These are phyloP conservation scores for Corchorus capsularis DNA, from an alignment of 345 rosid species.

Conservation along the genomic window DNA sequence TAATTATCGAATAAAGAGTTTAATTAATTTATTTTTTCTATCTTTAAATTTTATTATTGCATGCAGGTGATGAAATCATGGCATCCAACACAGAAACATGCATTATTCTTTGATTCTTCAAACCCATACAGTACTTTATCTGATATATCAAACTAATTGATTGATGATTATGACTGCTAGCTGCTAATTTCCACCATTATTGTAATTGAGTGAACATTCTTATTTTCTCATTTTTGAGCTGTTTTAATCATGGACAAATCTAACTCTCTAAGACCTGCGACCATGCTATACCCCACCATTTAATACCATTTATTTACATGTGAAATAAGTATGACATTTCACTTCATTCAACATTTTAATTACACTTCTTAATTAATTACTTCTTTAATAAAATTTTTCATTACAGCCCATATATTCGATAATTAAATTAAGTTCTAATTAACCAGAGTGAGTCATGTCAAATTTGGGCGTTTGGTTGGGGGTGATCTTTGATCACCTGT, in stretches of 20 bases:
- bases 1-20: background rate
- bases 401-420: too few species aligned
- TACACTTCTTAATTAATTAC: background rate
- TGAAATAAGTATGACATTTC: background rate
- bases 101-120: background rate
- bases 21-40: background rate
- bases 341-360: background rate
- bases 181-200: background rate
- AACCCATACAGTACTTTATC: too few species aligned
- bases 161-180: background rate
- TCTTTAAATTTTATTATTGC: too few species aligned
- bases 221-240: background rate
- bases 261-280: background rate
- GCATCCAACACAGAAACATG: background rate
- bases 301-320: background rate
- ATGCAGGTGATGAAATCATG: background rate
- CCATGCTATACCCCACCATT: background rate
- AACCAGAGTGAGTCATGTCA: too few species aligned
- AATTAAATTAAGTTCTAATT: too few species aligned
- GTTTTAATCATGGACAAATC: slow-evolving; percentile 2
- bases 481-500: too few species aligned
- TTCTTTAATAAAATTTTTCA: too few species aligned
- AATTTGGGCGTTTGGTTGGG: too few species aligned
- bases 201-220: background rate
- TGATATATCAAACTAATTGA: background rate